Percentiles rank a stretch among this genome's conserved stretches.
These are phyloP conservation scores for Lachnellula occidentalis DNA, from an alignment of 2,329 filamentous ascomycete genomes.

Conservation along the genomic window DNA sequence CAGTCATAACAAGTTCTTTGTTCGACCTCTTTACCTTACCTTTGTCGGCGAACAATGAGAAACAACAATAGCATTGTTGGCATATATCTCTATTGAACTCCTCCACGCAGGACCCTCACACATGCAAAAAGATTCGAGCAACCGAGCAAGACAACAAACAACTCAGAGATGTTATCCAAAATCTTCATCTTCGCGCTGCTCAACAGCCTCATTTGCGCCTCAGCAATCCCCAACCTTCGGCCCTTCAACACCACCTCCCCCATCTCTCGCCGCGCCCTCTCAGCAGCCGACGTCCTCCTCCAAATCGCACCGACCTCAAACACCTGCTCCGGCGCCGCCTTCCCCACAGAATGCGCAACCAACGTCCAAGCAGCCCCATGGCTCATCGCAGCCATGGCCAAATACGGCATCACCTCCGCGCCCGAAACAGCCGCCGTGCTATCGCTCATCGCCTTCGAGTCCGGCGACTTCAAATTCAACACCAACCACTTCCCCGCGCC, in stretches of 20 bases:
- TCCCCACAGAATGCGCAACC: constrained; percentile 47
- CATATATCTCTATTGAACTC: neutral
- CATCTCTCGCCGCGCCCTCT: constrained; percentile 4
- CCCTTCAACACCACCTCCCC: neutral
- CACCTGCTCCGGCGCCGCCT: constrained; percentile 39
- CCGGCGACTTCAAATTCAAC: constrained; percentile 56
- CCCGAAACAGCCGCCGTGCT: constrained; percentile 56
- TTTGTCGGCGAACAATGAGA: neutral
- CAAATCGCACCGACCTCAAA: constrained; percentile 44
- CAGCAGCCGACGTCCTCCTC: constrained; percentile 19
- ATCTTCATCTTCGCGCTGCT: constrained; percentile 2
- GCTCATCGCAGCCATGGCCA: constrained; percentile 46
- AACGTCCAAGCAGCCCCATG: constrained; percentile 44
- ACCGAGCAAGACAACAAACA: neutral
- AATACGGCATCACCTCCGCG: constrained; percentile 45
- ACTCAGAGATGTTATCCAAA: constrained; percentile 4
- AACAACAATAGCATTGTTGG: neutral
- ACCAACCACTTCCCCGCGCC: constrained; percentile 48
- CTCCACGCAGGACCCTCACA: neutral
- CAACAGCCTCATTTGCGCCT: constrained; percentile 3
- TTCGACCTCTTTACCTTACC: neutral
- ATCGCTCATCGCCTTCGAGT: constrained; percentile 56
- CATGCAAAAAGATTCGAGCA: neutral
- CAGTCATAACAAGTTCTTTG: neutral
- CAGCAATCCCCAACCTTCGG: constrained; percentile 2